Evolutionary conservation across 2,329 filamentous ascomycete genomes (phyloP).

Genomic region (Fonsecaea nubica): DNA sequence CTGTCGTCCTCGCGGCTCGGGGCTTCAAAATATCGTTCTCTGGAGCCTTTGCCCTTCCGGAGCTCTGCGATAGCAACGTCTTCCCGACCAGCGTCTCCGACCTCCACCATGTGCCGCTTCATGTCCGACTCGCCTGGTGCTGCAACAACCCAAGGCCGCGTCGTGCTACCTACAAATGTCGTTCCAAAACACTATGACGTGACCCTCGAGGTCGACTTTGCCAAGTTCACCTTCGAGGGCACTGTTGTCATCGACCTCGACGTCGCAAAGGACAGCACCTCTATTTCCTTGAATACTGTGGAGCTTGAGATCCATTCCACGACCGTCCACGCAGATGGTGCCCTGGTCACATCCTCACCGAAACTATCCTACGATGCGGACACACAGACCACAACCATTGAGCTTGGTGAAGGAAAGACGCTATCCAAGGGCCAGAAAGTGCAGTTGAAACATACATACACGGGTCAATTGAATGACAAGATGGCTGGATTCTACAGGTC

Average conservation of each 20-base stretch:
- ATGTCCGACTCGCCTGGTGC: slow-evolving; percentile 38
- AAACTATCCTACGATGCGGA: slow-evolving; percentile 76
- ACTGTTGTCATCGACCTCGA: slow-evolving; percentile 85
- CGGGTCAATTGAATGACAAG: slow-evolving; percentile 83
- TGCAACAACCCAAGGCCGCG: slow-evolving; percentile 56
- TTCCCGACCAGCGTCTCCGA: not conserved
- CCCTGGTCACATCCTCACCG: slow-evolving; percentile 66
- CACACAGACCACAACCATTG: slow-evolving; percentile 80
- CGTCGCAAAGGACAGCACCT: slow-evolving; percentile 81
- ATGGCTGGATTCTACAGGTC: slow-evolving; percentile 99
- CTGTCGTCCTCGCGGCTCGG: slow-evolving; percentile 1
- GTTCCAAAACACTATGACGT: slow-evolving; percentile 91
- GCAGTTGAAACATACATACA: slow-evolving; percentile 77
- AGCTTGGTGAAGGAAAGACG: slow-evolving; percentile 75
- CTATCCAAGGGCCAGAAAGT: slow-evolving; percentile 78
- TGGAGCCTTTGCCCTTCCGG: not conserved
- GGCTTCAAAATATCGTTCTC: not conserved
- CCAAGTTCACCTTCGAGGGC: slow-evolving; percentile 85
- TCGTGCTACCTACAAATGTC: slow-evolving; percentile 90
- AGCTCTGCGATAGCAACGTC: slow-evolving; percentile 6
- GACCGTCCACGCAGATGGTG: slow-evolving; percentile 68
- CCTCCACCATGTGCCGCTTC: slow-evolving; percentile 38
- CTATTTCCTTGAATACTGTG: slow-evolving; percentile 84
- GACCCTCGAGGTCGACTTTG: slow-evolving; percentile 87
- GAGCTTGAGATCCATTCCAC: slow-evolving; percentile 83